Base-by-base conservation (phyloP, 2,329 filamentous ascomycete genomes). In the Eurotiales sp. region DNA sequence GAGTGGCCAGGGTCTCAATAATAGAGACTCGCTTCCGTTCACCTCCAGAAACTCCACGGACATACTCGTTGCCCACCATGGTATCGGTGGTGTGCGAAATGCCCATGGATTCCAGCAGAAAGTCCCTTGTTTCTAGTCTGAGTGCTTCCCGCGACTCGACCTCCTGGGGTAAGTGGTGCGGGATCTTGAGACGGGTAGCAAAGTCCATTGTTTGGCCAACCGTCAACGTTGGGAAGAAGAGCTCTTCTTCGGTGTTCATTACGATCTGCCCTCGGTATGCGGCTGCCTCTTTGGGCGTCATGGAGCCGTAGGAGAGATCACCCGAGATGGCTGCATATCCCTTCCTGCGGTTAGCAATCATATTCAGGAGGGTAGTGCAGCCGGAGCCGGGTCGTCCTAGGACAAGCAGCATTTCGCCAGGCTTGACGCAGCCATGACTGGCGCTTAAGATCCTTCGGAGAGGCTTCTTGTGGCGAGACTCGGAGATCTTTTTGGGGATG, bases 321-420 rank as follows among this genome's bases (percentile, higher is more conserved):
- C 84, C 85, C 1, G 74, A 64, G 2, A 87, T 75, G 0, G 72
- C 73, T 36, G 77, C 73, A 57, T 79, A 88, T 3, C 83, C 84
- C 3, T 67, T 68, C 32, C 84, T 72, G 50, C 80, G 77, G 59
- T 89, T 89, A 46, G 84, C 76, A 4, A 90, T 73, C 59, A 86
- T 75, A 59, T 86, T 89, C 41, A 90, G 73, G 14, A 90, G 74
- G 0, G 85, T 86, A 0, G 85, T 87, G 64, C 86, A 90, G 29
- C 85, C 85, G 2, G 83, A 66, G 77, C 85, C 86, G 0, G 86
- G 85, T 1, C 84, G 76, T 3, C 86, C 86, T 0, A 88, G 72
- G 0, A 88, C 84, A 0, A 88, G 70, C 1, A 87, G 68, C 85
- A 88, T 87, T 66, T 88, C 84, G 17, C 85, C 86, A 0, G 85